Base-by-base conservation (phyloP, 208 protist species). In the Wallacemonas sp. region DNA sequence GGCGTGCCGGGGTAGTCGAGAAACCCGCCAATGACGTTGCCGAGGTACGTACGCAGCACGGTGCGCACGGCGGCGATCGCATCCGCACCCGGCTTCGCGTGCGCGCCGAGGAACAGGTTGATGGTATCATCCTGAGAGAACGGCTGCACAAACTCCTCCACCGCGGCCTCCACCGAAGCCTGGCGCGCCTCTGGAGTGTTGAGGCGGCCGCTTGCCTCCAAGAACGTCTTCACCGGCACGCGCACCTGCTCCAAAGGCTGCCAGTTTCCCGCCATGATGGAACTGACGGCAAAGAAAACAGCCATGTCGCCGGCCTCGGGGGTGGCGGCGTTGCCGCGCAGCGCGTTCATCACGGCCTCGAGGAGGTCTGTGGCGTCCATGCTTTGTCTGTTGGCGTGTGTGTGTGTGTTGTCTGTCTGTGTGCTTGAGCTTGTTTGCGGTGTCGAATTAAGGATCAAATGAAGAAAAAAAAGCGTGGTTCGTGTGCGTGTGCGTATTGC, bases 241-340 rank as follows among this genome's bases (percentile, higher is more conserved):
- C 65, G 72, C n/a, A 63, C 63, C 31, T 33, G 14, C 26, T 78
- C 67, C 14, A 78, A 18, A 11, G 72, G 61, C 42, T 65, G 38
- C 72, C 72, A 78, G 20, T 61, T 65, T 22, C 67, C 72, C 20
- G 67, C 14, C 46, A 68, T 62, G 31, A 78, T 48, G 26, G 14
- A 31, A 11, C 16, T 68, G n/a, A 69, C 22, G n/a, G 67, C 72
- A 23, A 74, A 29, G 16, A 65, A 31, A 2, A 74, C 26, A 0
- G 65, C 71, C 54, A 42, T 67, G 20, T 76, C 71, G 33, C 49
- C 46, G 4, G 48, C 46, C n/a, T 57, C 31, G 4, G 36, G 44
- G 2, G 55, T 49, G 12, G 28, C 46, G 22, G 50, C 42, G 16
- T 12, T 39, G 31, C 45, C 65, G 16, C 49, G 33, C 3, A 76